Conservation (phyloP, 441 rosid species). For the Dalechampia spathulata region DNA sequence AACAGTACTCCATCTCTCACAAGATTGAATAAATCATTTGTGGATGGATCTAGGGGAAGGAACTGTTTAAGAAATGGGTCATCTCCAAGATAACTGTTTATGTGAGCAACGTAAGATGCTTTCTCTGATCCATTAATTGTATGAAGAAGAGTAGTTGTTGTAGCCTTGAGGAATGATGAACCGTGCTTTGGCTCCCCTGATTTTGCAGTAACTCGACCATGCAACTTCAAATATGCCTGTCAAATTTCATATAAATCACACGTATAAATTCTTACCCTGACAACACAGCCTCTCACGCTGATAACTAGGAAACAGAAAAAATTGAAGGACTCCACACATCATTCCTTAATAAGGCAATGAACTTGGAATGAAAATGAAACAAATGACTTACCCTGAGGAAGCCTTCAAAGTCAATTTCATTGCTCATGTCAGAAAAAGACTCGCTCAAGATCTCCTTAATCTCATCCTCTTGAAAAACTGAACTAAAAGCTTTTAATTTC, state of each 20-base stretch:
- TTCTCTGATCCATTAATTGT: constrained; percentile 79
- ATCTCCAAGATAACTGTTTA: constrained; percentile 81
- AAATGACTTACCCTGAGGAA: constrained; percentile 65
- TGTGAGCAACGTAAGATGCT: constrained; percentile 83
- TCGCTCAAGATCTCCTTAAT: constrained; percentile 50
- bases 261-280: background rate
- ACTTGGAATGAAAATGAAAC: constrained; percentile 4
- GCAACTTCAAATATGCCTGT: constrained; percentile 73
- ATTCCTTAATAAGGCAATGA: background rate
- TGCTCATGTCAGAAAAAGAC: constrained; percentile 31
- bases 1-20: constrained; percentile 92
- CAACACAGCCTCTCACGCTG: background rate
- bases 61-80: constrained; percentile 80
- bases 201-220: constrained; percentile 56
- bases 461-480: constrained; percentile 60
- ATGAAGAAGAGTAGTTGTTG: constrained; percentile 81
- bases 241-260: constrained; percentile 15
- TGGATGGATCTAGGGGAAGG: constrained; percentile 78
- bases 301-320: background rate
- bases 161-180: constrained; percentile 76
- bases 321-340: background rate
- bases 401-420: constrained; percentile 81
- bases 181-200: constrained; percentile 49
- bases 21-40: constrained; percentile 82
- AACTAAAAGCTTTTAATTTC: constrained; percentile 59